phyloP scores from a whole-genome alignment of 345 rosid genomes.

The Linum lewisii region DNA sequence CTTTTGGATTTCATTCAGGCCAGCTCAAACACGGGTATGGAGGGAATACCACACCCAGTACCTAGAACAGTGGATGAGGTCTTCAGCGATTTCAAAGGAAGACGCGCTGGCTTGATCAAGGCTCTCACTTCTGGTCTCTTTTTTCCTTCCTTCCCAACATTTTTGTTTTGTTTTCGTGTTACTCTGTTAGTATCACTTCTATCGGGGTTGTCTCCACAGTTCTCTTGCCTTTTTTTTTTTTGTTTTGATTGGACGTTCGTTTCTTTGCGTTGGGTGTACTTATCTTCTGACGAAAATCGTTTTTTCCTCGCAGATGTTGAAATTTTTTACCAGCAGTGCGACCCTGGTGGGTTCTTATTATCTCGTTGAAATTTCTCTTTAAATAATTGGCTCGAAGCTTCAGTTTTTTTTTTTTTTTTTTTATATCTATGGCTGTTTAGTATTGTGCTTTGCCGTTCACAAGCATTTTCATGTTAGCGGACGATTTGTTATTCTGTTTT shows the following conservation, averaged over 20 bases:
- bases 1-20: background rate
- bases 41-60: conserved; percentile 2
- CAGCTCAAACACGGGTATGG: background rate
- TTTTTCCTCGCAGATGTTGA: conserved; percentile 60
- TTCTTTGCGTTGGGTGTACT: background rate
- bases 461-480: no score
- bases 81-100: background rate
- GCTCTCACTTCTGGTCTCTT: conserved; percentile 1
- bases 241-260: background rate
- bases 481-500: no score
- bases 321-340: conserved; percentile 87
- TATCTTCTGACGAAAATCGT: background rate
- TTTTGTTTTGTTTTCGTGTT: background rate
- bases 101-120: conserved; percentile 5
- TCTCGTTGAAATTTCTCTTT: background rate
- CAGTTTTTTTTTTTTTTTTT: background rate
- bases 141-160: background rate
- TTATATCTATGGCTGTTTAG: no score
- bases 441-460: no score
- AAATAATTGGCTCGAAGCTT: no score
- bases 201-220: background rate
- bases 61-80: conserved; percentile 1
- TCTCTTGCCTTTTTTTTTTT: background rate
- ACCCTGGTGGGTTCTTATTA: conserved; percentile 67
- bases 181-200: background rate